These are phyloP conservation scores for Nemania sp. DNA, from an alignment of 2,329 filamentous ascomycete genomes.

Conservation along the genomic window DNA sequence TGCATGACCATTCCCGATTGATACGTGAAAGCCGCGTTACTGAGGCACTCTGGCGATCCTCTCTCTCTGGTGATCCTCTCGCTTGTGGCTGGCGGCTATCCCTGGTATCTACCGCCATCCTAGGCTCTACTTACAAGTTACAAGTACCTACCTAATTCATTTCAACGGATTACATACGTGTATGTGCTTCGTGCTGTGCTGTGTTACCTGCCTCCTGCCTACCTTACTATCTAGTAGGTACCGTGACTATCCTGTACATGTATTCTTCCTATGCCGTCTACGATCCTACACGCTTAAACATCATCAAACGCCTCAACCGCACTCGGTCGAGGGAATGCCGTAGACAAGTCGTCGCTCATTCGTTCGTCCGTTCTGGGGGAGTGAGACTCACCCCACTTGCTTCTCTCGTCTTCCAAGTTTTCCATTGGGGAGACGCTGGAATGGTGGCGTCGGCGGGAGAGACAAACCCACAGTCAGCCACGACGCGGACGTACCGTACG, in stretches of 20 bases:
- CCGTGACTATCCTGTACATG: too few species aligned
- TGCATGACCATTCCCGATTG: conserved; percentile 18
- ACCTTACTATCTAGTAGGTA: too few species aligned
- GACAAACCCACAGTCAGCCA: conserved; percentile 19
- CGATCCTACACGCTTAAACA: conserved; percentile 15
- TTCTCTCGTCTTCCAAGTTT: conserved; percentile 7
- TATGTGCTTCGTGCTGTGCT: too few species aligned
- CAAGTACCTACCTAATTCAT: too few species aligned
- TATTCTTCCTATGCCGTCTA: not conserved
- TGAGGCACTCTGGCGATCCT: not conserved
- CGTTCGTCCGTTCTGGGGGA: not conserved
- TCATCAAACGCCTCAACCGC: conserved; percentile 16
- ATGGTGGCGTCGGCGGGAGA: conserved; percentile 25
- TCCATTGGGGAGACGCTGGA: conserved; percentile 20
- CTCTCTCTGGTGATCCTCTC: not conserved
- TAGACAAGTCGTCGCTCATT: not conserved
- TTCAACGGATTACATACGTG: too few species aligned
- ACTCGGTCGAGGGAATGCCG: conserved; percentile 15
- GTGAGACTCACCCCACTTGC: not conserved
- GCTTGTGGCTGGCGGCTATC: not conserved
- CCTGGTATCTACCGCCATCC: too few species aligned
- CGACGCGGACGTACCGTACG: conserved; percentile 6
- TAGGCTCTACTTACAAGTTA: too few species aligned
- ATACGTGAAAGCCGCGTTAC: not conserved
- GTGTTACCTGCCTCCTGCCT: too few species aligned